phyloP scores from a whole-genome alignment of 306 rosid genomes.

The Nissolia schottii region DNA sequence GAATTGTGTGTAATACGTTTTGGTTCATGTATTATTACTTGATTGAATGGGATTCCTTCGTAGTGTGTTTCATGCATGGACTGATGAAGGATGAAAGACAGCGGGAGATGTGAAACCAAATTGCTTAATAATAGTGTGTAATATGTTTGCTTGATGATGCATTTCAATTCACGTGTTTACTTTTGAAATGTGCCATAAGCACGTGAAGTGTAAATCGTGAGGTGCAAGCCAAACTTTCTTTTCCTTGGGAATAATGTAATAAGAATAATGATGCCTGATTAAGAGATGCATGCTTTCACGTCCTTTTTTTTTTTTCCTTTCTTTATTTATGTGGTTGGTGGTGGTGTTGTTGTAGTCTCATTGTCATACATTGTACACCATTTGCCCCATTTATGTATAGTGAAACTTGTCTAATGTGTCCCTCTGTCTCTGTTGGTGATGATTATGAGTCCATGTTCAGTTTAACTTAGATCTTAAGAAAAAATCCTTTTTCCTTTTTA shows the following conservation, averaged over 20 bases:
- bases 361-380: neutral
- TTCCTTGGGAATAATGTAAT: neutral
- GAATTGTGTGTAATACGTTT: neutral
- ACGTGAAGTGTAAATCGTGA: neutral
- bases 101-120: neutral
- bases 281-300: neutral
- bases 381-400: neutral
- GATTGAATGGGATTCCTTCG: neutral
- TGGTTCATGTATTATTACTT: neutral
- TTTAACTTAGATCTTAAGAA: neutral
- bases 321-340: neutral
- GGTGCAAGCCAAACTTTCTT: constrained; percentile 1
- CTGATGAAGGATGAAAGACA: neutral
- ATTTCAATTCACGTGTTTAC: constrained; percentile 17
- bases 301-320: neutral
- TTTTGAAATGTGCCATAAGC: constrained; percentile 4
- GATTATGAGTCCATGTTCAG: neutral
- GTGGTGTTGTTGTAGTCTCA: neutral
- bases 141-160: constrained; percentile 1
- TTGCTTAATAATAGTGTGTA: neutral
- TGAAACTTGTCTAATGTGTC: neutral
- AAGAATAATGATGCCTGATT: neutral
- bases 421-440: neutral
- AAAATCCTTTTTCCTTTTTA: neutral
- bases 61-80: neutral